Evolutionary conservation across 2,329 filamentous ascomycete genomes (phyloP).

Genomic region (Decorospora gaudefroyi): DNA sequence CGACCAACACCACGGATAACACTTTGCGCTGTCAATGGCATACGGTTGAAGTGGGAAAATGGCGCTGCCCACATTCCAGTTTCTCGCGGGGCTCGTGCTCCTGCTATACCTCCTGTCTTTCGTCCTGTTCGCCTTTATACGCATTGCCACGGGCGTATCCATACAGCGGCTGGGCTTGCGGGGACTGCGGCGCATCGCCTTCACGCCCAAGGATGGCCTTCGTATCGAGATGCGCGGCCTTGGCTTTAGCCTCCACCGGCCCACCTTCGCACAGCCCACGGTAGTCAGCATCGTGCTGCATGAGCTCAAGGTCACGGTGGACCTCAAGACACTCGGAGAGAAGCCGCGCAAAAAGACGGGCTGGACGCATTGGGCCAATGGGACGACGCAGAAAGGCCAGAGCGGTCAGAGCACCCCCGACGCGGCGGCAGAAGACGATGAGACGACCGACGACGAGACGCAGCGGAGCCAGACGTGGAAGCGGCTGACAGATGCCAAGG

Average conservation of each 20-base stretch:
- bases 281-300: slow-evolving; percentile 90
- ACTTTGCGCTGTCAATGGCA: slow-evolving; percentile 28
- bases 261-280: slow-evolving; percentile 95
- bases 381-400: slow-evolving; percentile 27
- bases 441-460: slow-evolving; percentile 41
- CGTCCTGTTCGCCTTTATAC: slow-evolving; percentile 87
- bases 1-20: slow-evolving; percentile 25
- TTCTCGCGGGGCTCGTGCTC: slow-evolving; percentile 82
- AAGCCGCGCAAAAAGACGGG: slow-evolving; percentile 39
- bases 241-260: slow-evolving; percentile 84
- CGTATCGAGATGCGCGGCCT: slow-evolving; percentile 88
- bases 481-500: slow-evolving; percentile 75
- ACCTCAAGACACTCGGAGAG: slow-evolving; percentile 66
- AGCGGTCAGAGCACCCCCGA: slow-evolving; percentile 30
- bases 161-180: slow-evolving; percentile 95
- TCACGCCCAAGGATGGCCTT: slow-evolving; percentile 85
- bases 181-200: slow-evolving; percentile 86
- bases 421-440: slow-evolving; percentile 23
- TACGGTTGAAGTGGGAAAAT: slow-evolving; percentile 42
- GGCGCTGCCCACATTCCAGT: slow-evolving; percentile 61
- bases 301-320: slow-evolving; percentile 82
- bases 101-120: slow-evolving; percentile 90
- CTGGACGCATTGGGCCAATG: slow-evolving; percentile 43
- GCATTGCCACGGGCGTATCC: slow-evolving; percentile 89
- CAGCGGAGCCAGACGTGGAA: slow-evolving; percentile 77